Evolutionary conservation across 352 stramenopile genomes (phyloP).

Genomic region (Phytophthora cajani): DNA sequence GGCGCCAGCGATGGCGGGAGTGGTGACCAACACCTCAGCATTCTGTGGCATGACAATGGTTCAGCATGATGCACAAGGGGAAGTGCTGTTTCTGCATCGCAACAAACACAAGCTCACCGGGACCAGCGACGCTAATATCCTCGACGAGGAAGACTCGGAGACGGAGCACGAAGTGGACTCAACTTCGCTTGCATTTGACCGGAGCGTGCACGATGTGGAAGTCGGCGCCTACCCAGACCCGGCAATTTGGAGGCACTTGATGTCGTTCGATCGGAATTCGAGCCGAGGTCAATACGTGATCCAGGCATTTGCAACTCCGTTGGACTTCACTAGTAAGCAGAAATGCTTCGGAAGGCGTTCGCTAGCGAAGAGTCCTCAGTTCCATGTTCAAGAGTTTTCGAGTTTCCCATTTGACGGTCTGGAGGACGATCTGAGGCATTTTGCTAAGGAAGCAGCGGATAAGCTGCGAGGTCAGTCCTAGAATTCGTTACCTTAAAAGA

Average conservation of each 20-base stretch:
- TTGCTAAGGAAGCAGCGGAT: slow-evolving; percentile 18
- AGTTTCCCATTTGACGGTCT: slow-evolving; percentile 13
- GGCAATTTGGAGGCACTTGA: slow-evolving; percentile 63
- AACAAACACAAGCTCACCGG: slow-evolving; percentile 55
- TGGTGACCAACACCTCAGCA: slow-evolving; percentile 27
- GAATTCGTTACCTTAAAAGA: background rate
- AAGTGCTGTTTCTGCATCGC: slow-evolving; percentile 59
- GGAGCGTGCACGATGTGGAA: too few species aligned
- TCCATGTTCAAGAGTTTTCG: slow-evolving; percentile 14
- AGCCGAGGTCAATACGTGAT: slow-evolving; percentile 50
- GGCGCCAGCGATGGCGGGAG: slow-evolving; percentile 48
- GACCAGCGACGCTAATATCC: background rate
- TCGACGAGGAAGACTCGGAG: background rate
- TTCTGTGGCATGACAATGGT: slow-evolving; percentile 70
- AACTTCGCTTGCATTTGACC: background rate
- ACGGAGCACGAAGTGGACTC: background rate
- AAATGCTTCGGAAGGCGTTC: slow-evolving; percentile 58
- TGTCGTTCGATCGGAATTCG: slow-evolving; percentile 55
- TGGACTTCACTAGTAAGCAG: slow-evolving; percentile 46
- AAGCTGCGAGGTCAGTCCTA: background rate
- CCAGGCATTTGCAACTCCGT: slow-evolving; percentile 49
- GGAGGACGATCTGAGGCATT: slow-evolving; percentile 18
- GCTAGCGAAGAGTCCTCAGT: slow-evolving; percentile 21
- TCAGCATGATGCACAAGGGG: slow-evolving; percentile 40
- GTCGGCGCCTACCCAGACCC: slow-evolving; percentile 35